Percentiles rank a stretch among this genome's conserved stretches.
These are phyloP conservation scores for Cornus controversa DNA, from an alignment of 148 eudicot species.

Conservation along the genomic window DNA sequence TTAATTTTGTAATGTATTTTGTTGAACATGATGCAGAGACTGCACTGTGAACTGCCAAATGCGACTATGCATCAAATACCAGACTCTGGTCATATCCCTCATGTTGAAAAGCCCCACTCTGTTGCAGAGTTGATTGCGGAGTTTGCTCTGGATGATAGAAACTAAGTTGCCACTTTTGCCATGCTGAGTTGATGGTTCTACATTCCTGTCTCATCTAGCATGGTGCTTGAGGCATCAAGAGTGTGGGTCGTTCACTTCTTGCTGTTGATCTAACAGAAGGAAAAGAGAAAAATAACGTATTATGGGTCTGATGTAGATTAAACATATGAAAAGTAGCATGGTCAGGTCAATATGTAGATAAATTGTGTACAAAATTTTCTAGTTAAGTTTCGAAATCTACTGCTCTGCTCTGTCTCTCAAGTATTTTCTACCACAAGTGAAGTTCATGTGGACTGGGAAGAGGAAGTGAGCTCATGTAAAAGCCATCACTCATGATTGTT, in stretches of 20 bases:
- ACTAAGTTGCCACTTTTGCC: background rate
- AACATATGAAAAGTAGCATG: background rate
- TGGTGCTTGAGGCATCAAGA: background rate
- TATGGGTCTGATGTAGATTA: no score
- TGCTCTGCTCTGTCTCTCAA: no score
- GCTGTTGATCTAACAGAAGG: no score
- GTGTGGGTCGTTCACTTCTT: background rate
- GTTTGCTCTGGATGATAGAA: conserved; percentile 30
- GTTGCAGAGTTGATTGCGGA: conserved; percentile 54
- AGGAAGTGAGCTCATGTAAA: no score
- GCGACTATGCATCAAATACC: conserved; percentile 51
- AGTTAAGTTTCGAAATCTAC: no score
- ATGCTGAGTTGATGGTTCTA: background rate
- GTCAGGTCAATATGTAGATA: background rate
- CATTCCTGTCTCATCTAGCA: background rate
- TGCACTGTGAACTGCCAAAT: conserved; percentile 52
- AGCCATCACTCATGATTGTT: no score
- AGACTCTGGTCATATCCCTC: conserved; percentile 81
- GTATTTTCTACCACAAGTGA: no score
- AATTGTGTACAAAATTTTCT: background rate
- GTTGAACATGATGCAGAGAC: conserved; percentile 46
- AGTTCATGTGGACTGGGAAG: no score
- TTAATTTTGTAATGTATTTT: background rate
- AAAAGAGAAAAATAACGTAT: no score
- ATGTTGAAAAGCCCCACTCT: conserved; percentile 57